Base-by-base conservation (phyloP, 345 rosid genomes). In the Melaleuca quinquenervia region DNA sequence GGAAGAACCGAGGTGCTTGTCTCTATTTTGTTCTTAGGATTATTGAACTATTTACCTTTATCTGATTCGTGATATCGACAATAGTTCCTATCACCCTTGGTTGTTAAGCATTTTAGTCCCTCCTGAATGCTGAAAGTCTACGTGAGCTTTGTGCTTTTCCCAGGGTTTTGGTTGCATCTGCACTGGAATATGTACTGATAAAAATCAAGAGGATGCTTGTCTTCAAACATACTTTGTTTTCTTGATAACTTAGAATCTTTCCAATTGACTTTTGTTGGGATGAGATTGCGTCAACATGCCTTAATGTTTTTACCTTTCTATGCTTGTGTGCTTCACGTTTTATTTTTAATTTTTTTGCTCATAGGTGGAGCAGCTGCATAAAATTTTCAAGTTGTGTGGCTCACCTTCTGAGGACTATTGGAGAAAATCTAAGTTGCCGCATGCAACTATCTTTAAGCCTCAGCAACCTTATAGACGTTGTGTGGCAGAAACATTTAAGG, bases 281-380 rank as follows among this genome's bases (percentile, higher is more conserved):
- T 32, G 22, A 70, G 80, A 70, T 18, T 70, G 48, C 80, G 32
- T 36, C 76, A 70, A 32, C 78, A 70, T 8, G 78, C 78, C 48
- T 70, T 36, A 18, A 18, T 70, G 21, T 36, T 70, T 70, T 70
- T 18, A 70, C 80, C 80, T 70, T 70, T 70, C 80, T 9, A 70
- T 70, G 80, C 48, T 36, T 36, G 48, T 36, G 48, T 20, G 80
- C 80, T 9, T 18, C 26, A 70, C 26, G 7, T 36, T 36, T 36
- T 36, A 70, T 70, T 82, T 53, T n/a, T n/a, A 52, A 21, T 51
- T 86, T 58, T 85, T 87, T 87, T 87, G 83, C 86, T 90, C 87
- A 86, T 85, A 96, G 99, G 98, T 96, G 88, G 99, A 97, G 92
- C 99, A 97, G 91, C 87, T 97, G 87, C 99, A 97, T 93, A 97